Evolutionary conservation across 306 rosid genomes (phyloP).

Genomic region (Lotus japonicus): DNA sequence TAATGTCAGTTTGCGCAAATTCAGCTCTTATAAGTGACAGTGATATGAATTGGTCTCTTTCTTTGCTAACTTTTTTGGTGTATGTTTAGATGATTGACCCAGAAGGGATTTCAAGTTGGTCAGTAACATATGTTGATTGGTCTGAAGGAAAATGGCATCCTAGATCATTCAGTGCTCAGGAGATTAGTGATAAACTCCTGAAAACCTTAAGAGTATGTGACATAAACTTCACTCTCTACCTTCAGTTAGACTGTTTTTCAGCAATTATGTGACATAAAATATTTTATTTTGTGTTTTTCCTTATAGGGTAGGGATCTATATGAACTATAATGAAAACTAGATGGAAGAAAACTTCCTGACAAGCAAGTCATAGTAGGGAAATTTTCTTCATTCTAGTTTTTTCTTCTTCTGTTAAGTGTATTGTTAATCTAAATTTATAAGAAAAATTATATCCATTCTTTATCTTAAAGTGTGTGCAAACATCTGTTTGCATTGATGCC

Average conservation of each 20-base stretch:
- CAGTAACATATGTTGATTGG: slow-evolving; percentile 94
- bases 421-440: too few relatives aligned
- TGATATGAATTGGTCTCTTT: background rate
- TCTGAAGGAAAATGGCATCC: slow-evolving; percentile 98
- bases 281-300: too few relatives aligned
- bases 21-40: background rate
- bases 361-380: too few relatives aligned
- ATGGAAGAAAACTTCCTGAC: too few relatives aligned
- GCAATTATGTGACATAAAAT: too few relatives aligned
- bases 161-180: slow-evolving; percentile 52
- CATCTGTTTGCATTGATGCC: too few relatives aligned
- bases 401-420: too few relatives aligned
- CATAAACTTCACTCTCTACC: background rate
- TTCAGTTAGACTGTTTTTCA: background rate
- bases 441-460: too few relatives aligned
- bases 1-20: slow-evolving; percentile 36
- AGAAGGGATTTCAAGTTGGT: slow-evolving; percentile 83
- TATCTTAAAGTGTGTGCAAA: too few relatives aligned
- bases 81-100: slow-evolving; percentile 75
- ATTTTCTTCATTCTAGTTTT: too few relatives aligned
- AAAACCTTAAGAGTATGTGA: slow-evolving; percentile 67
- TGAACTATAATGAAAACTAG: too few relatives aligned
- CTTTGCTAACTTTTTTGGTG: background rate
- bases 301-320: too few relatives aligned
- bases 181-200: slow-evolving; percentile 49